Evolutionary conservation across 352 stramenopile species (phyloP), one percentile per base, ranked within the genome.

Genomic region (Globisporangium recalcitrans): DNA sequence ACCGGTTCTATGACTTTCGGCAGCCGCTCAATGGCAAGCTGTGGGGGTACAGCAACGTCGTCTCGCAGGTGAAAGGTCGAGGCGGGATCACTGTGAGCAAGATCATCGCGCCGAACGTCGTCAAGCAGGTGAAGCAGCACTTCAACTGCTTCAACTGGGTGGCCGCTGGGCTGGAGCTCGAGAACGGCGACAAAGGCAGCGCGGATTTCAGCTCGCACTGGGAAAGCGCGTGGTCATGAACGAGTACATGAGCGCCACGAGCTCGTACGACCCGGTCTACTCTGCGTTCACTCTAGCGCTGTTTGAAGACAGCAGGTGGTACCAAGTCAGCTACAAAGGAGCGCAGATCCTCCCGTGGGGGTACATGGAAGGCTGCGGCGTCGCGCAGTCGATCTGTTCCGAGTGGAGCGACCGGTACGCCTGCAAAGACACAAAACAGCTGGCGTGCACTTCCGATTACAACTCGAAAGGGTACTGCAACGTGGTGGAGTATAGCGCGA

Each of bases 231-330:
- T 91, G 16, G 67, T 89, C 3, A 85, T 87, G 74, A 91, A 93
- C 40, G 85, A 93, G 65, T 91, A 90, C 61, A 93, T 93, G 85
- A 92, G 78, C 32, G 82, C 82, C 13, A 91, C 81, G 24, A 88
- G 75, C 34, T 75, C 80, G 47, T 87, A 89, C 56, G 86, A 90
- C 52, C 76, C 78, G 1, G 82, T 93, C 0, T 91, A 87, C 46
- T 91, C 80, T 29, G 70, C 77, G 7, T 68, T 93, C 24, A 92
- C 85, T 16, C 63, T 93, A 0, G 82, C 85, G 13, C 62, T 93
- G 34, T 92, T 93, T 63, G 82, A 88, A 62, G 85, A 93, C 62
- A 90, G 78, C 54, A 82, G 85, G 3, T 93, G 85, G 85, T 93
- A 93, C 60, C 75, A 87, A 57, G 80, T 88, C 32, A 82, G 71